These are phyloP conservation scores for Auricularia cornea DNA, from an alignment of 768 basidiomycete genomes.

Conservation along the genomic window DNA sequence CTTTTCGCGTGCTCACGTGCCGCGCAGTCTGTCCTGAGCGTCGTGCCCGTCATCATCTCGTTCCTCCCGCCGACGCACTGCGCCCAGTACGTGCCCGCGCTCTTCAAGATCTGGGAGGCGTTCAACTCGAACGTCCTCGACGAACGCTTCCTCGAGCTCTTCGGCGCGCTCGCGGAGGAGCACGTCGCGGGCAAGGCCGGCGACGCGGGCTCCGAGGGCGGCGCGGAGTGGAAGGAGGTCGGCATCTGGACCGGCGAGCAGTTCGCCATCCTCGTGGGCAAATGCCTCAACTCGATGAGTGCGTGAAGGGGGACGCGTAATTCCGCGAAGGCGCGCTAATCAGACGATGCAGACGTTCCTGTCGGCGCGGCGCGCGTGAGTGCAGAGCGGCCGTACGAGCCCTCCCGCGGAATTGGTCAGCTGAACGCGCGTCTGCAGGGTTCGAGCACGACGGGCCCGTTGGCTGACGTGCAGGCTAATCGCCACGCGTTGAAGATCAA, in stretches of 20 bases:
- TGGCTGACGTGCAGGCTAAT: conserved; percentile 58
- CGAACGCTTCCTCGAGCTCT: conserved; percentile 64
- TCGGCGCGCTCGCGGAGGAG: conserved; percentile 62
- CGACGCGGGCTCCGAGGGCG: conserved; percentile 45
- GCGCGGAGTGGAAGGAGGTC: conserved; percentile 66
- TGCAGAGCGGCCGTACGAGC: conserved; percentile 39
- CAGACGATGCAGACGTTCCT: conserved; percentile 46
- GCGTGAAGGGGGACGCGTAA: too few relatives aligned
- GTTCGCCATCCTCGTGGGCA: conserved; percentile 76
- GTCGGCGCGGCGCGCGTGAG: conserved; percentile 49
- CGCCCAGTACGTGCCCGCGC: conserved; percentile 58
- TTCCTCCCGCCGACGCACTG: conserved; percentile 64
- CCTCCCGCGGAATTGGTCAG: too few relatives aligned
- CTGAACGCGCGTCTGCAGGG: conserved; percentile 20
- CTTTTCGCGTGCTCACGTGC: background rate
- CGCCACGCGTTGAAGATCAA: conserved; percentile 54
- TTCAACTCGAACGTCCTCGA: conserved; percentile 69
- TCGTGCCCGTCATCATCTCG: conserved; percentile 66
- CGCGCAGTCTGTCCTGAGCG: conserved; percentile 53
- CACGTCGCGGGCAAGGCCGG: conserved; percentile 52
- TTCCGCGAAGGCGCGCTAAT: too few relatives aligned
- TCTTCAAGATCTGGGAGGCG: conserved; percentile 73
- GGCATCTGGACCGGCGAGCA: conserved; percentile 84
- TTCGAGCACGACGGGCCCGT: conserved; percentile 54
- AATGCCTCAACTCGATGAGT: conserved; percentile 78